These are phyloP conservation scores for rapeseed (Brassica napus) DNA, from an alignment of 345 rosid genomes.

Conservation along the genomic window Da-Ae NC_063446.1:39029001-39029500, in stretches of 20 bases:
- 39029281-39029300: neutral
- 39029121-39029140: constrained; percentile 24
- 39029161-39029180: constrained; percentile 4
- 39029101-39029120: constrained; percentile 2
- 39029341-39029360: too few relatives aligned
- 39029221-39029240: neutral
- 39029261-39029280: neutral
- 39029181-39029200: neutral
- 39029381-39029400: too few relatives aligned
- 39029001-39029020: constrained; percentile 20
- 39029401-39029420: too few relatives aligned
- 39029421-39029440: too few relatives aligned
- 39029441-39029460: too few relatives aligned
- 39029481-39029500: too few relatives aligned
- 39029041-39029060: constrained; percentile 1
- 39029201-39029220: constrained; percentile 1
- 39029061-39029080: constrained; percentile 1
- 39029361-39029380: too few relatives aligned
- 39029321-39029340: too few relatives aligned
- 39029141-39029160: constrained; percentile 16
- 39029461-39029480: too few relatives aligned
- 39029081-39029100: neutral
- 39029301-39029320: too few relatives aligned
- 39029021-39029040: constrained; percentile 4
- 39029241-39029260: neutral